Conservation (phyloP, 441 rosid genomes). For the Lagerstroemia fauriei region DNA sequence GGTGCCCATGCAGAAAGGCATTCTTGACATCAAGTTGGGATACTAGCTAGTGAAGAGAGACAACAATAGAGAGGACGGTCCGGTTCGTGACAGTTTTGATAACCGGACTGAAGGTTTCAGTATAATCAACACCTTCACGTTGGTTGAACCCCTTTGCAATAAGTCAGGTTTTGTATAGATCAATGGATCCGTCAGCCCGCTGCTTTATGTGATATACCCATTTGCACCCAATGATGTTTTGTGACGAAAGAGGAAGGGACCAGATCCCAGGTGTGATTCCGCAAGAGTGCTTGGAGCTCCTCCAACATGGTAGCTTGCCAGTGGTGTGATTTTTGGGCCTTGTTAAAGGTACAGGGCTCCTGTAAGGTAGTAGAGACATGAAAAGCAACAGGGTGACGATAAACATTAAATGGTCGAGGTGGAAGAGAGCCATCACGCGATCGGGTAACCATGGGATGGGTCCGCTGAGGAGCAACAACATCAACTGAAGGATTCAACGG, state of each 20-base stretch:
- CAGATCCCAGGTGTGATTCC: not conserved
- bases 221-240: not conserved
- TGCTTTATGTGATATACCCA: not conserved
- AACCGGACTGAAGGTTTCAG: not conserved
- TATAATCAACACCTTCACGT: not conserved
- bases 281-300: not conserved
- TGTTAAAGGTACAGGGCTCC: not conserved
- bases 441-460: not conserved
- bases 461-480: not conserved
- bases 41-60: not conserved
- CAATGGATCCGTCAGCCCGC: not conserved
- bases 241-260: not conserved
- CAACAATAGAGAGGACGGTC: not conserved
- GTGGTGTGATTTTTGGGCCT: not conserved
- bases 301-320: not conserved
- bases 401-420: not conserved
- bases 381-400: not conserved
- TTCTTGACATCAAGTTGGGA: slow-evolving; percentile 9
- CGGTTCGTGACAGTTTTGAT: slow-evolving; percentile 5
- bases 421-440: not conserved
- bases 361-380: no score
- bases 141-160: slow-evolving; percentile 5
- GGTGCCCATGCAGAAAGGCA: not conserved
- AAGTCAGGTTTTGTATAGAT: slow-evolving; percentile 6
- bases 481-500: not conserved